Conservation (phyloP, 2,329 filamentous ascomycete genomes). For the Apiospora aurea region DNA sequence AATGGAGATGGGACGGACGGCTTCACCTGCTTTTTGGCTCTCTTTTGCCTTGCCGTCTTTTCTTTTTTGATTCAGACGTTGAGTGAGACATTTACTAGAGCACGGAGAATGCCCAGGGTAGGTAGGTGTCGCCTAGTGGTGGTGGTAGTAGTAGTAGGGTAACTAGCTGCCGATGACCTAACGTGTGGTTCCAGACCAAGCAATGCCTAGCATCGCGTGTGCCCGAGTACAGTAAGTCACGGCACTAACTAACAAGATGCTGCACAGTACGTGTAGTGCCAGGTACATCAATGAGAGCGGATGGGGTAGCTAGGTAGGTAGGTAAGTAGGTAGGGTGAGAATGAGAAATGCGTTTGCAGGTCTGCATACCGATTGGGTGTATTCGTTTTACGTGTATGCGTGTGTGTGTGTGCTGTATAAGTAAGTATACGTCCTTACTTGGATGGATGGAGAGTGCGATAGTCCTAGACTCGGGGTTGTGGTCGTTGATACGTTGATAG, state of each 20-base stretch:
- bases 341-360: constrained; percentile 5
- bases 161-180: constrained; percentile 22
- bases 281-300: background rate
- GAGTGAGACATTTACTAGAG: constrained; percentile 15
- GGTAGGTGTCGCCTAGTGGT: background rate
- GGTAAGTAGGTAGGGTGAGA: constrained; percentile 7
- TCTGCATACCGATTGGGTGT: constrained; percentile 16
- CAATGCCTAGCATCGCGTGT: constrained; percentile 4
- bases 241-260: background rate
- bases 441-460: background rate
- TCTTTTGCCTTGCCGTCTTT: background rate
- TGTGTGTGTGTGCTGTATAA: background rate
- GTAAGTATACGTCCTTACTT: background rate
- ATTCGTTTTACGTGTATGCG: background rate
- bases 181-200: constrained; percentile 8
- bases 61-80: constrained; percentile 17
- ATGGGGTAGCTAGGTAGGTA: background rate
- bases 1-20: constrained; percentile 2
- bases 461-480: background rate
- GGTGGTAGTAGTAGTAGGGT: background rate
- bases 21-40: background rate
- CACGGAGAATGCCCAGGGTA: background rate
- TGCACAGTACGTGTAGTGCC: constrained; percentile 9
- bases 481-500: constrained; percentile 1
- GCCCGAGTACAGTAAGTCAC: constrained; percentile 10